Base-by-base conservation (phyloP, 2,329 filamentous ascomycete genomes). In the Hymenoscyphus fraxineus region DNA sequence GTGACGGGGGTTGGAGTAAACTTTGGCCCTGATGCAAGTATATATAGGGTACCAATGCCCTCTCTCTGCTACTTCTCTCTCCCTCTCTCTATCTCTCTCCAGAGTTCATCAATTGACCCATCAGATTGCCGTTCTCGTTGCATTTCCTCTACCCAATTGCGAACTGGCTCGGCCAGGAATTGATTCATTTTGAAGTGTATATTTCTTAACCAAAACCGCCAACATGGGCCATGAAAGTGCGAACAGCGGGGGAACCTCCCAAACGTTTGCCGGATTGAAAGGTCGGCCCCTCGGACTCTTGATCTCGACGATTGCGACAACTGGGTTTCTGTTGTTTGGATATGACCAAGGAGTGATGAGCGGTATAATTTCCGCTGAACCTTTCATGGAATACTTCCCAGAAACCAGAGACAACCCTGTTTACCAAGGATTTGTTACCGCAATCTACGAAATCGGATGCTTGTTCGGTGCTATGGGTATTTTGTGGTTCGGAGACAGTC, bases 321-420 rank as follows among this genome's bases (percentile, higher is more conserved):
- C 87, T 60, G 92, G 92, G 62, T 92, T 96, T 55, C 93, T 96
- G 72, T 81, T 96, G 19, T 96, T 96, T 73, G 91, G 91, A 70
- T 95, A 94, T 80, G 91, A 95, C 76, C 91, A 95, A 76, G 91
- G 91, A 73, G 91, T 95, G 69, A 94, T 94, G 91, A 92, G 89
- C 66, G 84, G 84, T 69, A 85, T 85, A 68, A 88, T 89, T 72
- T 88, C 85, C 82, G 84, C 79, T 55, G 78, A 75, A n/a, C 65
- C 73, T 77, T 99, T 99, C 77, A 91, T 89, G 76, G 85, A 91
- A 75, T 97, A 97, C 77, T 98, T 98, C 72, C 81, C 83, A 4
- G 73, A 80, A 81, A 93, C 74, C 86, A 97, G 69, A 40, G 58
- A 69, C 13, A 59, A 72, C 58, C 72, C 72, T 2, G 68, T 72